These are phyloP conservation scores for Candida oleophila DNA, from an alignment of 805 yeast genomes.

Conservation along the genomic window DNA sequence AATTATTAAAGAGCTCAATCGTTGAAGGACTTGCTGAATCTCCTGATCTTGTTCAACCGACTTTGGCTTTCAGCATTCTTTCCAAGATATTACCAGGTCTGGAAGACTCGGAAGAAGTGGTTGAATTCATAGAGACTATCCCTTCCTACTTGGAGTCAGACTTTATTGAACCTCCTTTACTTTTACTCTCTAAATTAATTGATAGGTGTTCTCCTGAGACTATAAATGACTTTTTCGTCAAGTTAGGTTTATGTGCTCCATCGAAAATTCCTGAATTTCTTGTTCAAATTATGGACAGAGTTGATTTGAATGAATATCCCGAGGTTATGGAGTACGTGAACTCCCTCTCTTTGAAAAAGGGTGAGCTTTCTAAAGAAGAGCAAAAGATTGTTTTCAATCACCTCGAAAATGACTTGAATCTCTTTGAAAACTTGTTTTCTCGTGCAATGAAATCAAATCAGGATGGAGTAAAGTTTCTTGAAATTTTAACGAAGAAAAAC, in stretches of 20 bases:
- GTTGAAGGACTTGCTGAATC: not conserved
- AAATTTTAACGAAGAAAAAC: not conserved
- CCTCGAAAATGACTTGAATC: slow-evolving; percentile 11
- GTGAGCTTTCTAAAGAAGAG: slow-evolving; percentile 18
- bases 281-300: slow-evolving; percentile 8
- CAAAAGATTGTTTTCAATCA: slow-evolving; percentile 18
- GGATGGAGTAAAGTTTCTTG: slow-evolving; percentile 10
- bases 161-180: slow-evolving; percentile 24
- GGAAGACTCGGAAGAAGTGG: not conserved
- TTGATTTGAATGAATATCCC: slow-evolving; percentile 9
- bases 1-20: not conserved
- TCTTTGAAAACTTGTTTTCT: slow-evolving; percentile 18
- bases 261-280: slow-evolving; percentile 16
- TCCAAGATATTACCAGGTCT: not conserved
- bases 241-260: slow-evolving; percentile 22
- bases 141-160: slow-evolving; percentile 26
- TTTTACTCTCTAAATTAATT: slow-evolving; percentile 7
- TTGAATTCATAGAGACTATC: not conserved
- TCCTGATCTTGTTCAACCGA: not conserved
- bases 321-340: slow-evolving; percentile 31
- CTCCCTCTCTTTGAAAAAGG: slow-evolving; percentile 22
- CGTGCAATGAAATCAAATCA: slow-evolving; percentile 8
- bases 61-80: slow-evolving; percentile 1
- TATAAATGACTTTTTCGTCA: slow-evolving; percentile 34
- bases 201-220: slow-evolving; percentile 17